Evolutionary conservation across 768 basidiomycete species (phyloP).

Genomic region (Chalciporus pseudorubinellus): DNA sequence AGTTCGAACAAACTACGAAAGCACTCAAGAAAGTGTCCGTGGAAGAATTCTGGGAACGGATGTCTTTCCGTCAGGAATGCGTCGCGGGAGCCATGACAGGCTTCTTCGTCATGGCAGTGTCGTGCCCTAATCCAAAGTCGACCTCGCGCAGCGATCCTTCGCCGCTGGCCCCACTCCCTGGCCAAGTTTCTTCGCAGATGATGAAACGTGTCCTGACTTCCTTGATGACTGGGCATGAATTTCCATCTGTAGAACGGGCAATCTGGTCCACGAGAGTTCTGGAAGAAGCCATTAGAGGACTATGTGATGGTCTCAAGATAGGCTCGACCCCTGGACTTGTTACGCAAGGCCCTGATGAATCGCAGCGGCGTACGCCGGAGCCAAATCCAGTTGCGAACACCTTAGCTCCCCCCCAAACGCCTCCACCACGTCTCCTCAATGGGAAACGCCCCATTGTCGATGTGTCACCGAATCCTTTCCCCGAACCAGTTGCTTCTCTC

Average conservation of each 20-base stretch:
- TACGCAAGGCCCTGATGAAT: conserved; percentile 20
- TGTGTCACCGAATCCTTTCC: conserved; percentile 63
- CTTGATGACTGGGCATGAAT: conserved; percentile 74
- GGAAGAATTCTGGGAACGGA: conserved; percentile 96
- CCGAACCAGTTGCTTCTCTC: conserved; percentile 59
- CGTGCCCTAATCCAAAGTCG: conserved; percentile 24
- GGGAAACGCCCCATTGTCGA: conserved; percentile 37
- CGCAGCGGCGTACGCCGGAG: conserved; percentile 43
- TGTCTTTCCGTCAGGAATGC: conserved; percentile 96
- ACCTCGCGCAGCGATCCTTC: conserved; percentile 30
- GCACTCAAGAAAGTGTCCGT: conserved; percentile 57
- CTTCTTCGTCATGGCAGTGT: conserved; percentile 75
- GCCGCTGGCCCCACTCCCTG: conserved; percentile 50
- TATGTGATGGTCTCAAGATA: conserved; percentile 64
- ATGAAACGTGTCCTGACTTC: conserved; percentile 68
- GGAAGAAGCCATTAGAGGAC: conserved; percentile 62
- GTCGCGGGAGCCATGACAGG: conserved; percentile 86
- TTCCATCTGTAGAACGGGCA: conserved; percentile 63
- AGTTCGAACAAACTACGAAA: conserved; percentile 43
- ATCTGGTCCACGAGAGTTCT: conserved; percentile 69
- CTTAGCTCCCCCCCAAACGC: conserved; percentile 52
- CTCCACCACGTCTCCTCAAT: conserved; percentile 39
- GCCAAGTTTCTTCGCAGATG: conserved; percentile 63
- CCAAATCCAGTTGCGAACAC: conserved; percentile 22
- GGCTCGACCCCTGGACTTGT: conserved; percentile 15